Evolutionary conservation across 2,329 filamentous ascomycete species (phyloP), one percentile per base, ranked within the genome.

Genomic region (Cordyceps cateniannulata): DNA sequence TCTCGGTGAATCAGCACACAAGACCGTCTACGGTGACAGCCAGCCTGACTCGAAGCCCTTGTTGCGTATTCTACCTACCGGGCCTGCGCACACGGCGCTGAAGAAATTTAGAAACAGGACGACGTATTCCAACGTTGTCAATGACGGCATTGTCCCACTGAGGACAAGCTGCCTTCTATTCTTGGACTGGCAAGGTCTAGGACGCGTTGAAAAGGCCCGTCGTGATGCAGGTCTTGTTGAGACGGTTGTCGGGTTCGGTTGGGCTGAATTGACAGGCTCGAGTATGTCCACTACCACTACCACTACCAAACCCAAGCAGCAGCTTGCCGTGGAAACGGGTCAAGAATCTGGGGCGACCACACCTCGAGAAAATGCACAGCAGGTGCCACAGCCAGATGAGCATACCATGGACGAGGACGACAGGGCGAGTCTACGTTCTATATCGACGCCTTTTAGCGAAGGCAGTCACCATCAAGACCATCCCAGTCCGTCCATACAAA

Each of bases 151-250:
- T 66, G 95, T 99, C 5, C 95, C 95, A 3, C 77, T 99, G 38
- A 86, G 95, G 24, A 99, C 95, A 5, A 98, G 93, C 64, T 99
- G 93, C 72, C 79, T 99, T n/a, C 76, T 99, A 6, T 99, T 99
- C 69, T 78, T 99, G 1, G 95, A 99, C 71, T 99, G 95, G 95
- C 89, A 93, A 74, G 95, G 95, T 0, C 78, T 99, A 3, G 93
- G 89, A 5, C 88, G 91, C 44, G 95, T 99, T 1, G 92, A 98
- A 66, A 99, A 99, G 74, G 93, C 95, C 12, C 85, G 93, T 24
- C 81, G 95, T 71, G 93, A 96, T 71, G 96, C 93, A 63, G 93
- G 93, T 0, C 78, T 98, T 29, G 90, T 99, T 42, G 93, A 96
- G 58, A 96, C 93, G 0, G 86, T 98, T 64, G 91, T 95, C 32